These are phyloP conservation scores for Mortierella sp. DNA, from an alignment of 371 early-diverging fungal genomes.

Conservation along the genomic window DNA sequence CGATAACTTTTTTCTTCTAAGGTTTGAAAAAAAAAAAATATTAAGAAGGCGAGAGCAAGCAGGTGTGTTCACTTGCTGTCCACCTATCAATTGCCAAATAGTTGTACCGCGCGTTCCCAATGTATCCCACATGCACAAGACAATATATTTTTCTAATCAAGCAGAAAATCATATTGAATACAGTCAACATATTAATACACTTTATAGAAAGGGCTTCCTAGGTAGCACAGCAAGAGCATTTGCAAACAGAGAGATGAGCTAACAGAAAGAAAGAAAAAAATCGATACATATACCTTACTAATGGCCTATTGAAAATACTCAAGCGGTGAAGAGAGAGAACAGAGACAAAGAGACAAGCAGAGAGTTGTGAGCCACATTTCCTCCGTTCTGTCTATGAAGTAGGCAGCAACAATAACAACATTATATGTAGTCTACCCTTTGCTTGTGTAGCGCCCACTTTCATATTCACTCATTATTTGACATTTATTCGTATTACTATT, in stretches of 20 bases:
- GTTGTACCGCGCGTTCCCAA: neutral
- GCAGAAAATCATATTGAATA: no score
- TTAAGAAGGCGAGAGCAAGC: neutral
- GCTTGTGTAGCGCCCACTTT: neutral
- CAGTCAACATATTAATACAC: neutral
- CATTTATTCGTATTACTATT: no score
- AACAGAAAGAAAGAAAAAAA: no score
- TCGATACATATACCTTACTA: no score
- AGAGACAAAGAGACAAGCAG: neutral
- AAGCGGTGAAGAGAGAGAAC: neutral
- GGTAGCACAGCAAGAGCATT: constrained; percentile 46
- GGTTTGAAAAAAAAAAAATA: no score
- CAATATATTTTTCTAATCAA: neutral
- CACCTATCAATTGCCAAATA: no score
- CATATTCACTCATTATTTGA: neutral
- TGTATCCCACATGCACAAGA: neutral
- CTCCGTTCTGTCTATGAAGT: no score
- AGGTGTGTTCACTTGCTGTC: neutral
- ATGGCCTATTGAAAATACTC: no score
- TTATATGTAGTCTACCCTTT: neutral
- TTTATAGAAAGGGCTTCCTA: constrained; percentile 13
- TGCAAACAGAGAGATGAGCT: neutral
- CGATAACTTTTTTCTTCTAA: no score
- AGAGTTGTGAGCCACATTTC: no score
- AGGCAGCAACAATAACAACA: no score